These are phyloP conservation scores for Phoma sp. DNA, from an alignment of 2,329 filamentous ascomycete genomes.

Conservation along the genomic window DNA sequence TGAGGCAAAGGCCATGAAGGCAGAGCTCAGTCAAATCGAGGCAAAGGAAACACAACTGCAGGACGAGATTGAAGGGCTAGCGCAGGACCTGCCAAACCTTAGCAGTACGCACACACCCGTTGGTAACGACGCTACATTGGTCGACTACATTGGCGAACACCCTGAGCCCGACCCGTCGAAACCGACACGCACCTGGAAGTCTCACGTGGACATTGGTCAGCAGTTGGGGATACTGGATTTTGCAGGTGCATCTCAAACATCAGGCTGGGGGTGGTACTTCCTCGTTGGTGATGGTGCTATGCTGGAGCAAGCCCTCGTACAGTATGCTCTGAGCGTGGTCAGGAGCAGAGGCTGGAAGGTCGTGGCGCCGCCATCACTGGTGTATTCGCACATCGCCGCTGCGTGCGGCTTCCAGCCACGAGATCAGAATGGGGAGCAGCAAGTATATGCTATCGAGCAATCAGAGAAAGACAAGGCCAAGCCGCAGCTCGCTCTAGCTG, in stretches of 20 bases:
- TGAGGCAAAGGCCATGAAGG: conserved; percentile 71
- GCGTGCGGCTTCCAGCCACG: conserved; percentile 95
- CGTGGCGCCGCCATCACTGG: conserved; percentile 84
- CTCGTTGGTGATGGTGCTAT: conserved; percentile 88
- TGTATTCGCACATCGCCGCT: conserved; percentile 88
- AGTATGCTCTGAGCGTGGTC: conserved; percentile 80
- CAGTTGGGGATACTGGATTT: conserved; percentile 94
- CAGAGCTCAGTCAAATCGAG: conserved; percentile 65
- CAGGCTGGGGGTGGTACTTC: conserved; percentile 98
- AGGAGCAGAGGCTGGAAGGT: conserved; percentile 77
- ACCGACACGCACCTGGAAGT: conserved; percentile 64
- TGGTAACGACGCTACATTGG: conserved; percentile 67
- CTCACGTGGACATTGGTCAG: conserved; percentile 84
- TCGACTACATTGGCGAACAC: conserved; percentile 81
- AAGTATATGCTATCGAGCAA: conserved; percentile 83
- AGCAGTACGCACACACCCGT: conserved; percentile 78
- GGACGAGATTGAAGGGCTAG: conserved; percentile 74
- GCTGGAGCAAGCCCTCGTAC: conserved; percentile 91
- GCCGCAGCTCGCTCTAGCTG: conserved; percentile 77
- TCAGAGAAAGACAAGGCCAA: conserved; percentile 64
- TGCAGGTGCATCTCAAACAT: conserved; percentile 76
- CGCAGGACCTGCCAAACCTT: conserved; percentile 83
- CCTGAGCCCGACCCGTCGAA: conserved; percentile 49
- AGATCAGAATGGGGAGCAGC: conserved; percentile 88
- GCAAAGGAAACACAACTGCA: conserved; percentile 65